Percentiles rank a stretch among this genome's conserved stretches.
These are phyloP conservation scores for Nematocida ausubeli DNA, from an alignment of 371 early-diverging fungal species.

Conservation along the genomic window DNA sequence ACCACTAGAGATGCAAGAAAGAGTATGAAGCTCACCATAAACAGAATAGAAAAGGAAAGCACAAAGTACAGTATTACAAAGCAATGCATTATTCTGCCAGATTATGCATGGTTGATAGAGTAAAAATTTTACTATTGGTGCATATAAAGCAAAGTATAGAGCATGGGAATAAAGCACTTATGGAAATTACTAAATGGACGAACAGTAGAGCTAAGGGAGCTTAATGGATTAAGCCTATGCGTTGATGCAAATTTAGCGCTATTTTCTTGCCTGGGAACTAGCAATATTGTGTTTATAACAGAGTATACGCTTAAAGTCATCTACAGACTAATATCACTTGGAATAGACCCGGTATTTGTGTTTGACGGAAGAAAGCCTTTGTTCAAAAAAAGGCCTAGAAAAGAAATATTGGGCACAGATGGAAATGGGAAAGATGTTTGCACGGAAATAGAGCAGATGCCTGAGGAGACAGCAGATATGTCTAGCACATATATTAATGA, in stretches of 20 bases:
- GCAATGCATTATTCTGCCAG: no score
- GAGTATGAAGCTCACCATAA: no score
- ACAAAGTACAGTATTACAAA: no score
- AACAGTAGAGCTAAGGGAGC: slow-evolving; percentile 1
- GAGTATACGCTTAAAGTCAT: slow-evolving; percentile 39
- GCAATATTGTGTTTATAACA: slow-evolving; percentile 22
- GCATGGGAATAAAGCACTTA: slow-evolving; percentile 37
- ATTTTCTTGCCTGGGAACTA: slow-evolving; percentile 15
- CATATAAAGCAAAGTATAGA: not conserved
- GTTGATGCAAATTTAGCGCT: slow-evolving; percentile 40
- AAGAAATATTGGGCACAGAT: not conserved
- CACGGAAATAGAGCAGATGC: not conserved
- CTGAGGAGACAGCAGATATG: not conserved
- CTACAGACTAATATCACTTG: slow-evolving; percentile 9
- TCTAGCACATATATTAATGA: not conserved
- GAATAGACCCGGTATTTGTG: slow-evolving; percentile 48
- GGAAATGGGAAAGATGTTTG: not conserved
- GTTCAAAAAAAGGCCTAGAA: slow-evolving; percentile 19
- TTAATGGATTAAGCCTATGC: slow-evolving; percentile 18
- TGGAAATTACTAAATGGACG: slow-evolving; percentile 45
- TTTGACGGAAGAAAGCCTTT: slow-evolving; percentile 48
- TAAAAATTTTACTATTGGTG: not conserved
- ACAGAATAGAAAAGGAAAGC: no score
- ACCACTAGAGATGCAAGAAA: no score
- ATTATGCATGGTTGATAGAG: no score